phyloP scores from a whole-genome alignment of 495 filamentous ascomycete genomes.

The Xylaria cubensis region DNA sequence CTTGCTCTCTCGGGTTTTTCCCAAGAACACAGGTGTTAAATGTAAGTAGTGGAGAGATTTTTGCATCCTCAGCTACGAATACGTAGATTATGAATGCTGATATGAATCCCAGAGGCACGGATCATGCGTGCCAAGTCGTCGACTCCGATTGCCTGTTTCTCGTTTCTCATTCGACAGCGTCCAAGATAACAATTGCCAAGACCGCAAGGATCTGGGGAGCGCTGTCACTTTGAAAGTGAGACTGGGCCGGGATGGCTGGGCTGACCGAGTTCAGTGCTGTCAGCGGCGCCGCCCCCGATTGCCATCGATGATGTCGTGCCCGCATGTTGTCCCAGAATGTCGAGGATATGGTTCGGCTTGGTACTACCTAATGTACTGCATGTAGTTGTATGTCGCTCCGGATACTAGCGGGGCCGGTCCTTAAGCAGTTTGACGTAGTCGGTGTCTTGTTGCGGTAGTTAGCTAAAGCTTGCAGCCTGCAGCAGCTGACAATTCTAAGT shows the following conservation, averaged over 20 bases:
- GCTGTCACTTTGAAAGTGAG: background rate
- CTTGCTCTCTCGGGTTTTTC: background rate
- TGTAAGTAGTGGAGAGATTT: background rate
- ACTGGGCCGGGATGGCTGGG: constrained; percentile 13
- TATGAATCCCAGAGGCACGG: constrained; percentile 8
- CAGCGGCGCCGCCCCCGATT: background rate
- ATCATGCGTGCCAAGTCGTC: constrained; percentile 19
- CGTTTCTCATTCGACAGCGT: constrained; percentile 15
- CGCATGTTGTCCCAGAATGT: background rate
- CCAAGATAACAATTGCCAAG: constrained; percentile 14
- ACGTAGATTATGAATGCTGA: too few species aligned
- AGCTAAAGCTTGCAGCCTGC: constrained; percentile 1
- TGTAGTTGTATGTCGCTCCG: background rate
- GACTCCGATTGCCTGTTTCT: background rate
- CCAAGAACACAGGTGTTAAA: background rate
- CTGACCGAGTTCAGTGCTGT: background rate
- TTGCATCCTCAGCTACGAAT: background rate
- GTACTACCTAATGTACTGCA: background rate
- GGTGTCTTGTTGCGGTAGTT: constrained; percentile 14
- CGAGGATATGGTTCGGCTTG: constrained; percentile 5
- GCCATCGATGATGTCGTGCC: constrained; percentile 14
- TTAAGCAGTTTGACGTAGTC: background rate
- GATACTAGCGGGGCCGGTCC: background rate
- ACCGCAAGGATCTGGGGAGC: constrained; percentile 8
- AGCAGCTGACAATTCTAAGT: background rate